Conservation (phyloP, 441 rosid genomes). For the Iberis amara region DNA sequence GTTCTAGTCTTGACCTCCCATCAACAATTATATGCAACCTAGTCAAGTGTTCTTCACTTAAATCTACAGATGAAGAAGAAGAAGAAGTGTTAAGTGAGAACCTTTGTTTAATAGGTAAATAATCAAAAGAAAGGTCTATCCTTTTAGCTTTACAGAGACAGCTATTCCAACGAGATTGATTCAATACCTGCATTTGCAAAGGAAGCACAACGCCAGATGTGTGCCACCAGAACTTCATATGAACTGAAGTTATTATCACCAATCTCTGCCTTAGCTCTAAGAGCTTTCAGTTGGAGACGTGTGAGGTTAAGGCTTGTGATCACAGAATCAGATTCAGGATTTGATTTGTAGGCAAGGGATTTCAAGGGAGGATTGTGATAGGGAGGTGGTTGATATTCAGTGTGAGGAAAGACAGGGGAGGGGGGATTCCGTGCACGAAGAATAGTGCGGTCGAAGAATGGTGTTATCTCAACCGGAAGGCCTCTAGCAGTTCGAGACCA, state of each 20-base stretch:
- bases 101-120: background rate
- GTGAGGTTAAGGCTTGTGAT: slow-evolving; percentile 28
- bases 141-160: background rate
- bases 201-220: slow-evolving; percentile 46
- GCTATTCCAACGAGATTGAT: background rate
- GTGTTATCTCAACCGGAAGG: slow-evolving; percentile 13
- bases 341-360: slow-evolving; percentile 19
- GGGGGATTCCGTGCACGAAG: slow-evolving; percentile 32
- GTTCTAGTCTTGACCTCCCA: slow-evolving; percentile 34
- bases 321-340: slow-evolving; percentile 25
- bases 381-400: slow-evolving; percentile 33
- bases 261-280: slow-evolving; percentile 26
- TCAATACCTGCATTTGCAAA: slow-evolving; percentile 32
- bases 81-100: background rate
- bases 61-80: slow-evolving; percentile 3
- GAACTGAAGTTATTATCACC: slow-evolving; percentile 24
- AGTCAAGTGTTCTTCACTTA: slow-evolving; percentile 30
- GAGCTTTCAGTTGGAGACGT: slow-evolving; percentile 28
- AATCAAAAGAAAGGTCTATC: background rate
- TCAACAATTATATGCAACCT: slow-evolving; percentile 28
- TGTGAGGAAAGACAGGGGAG: slow-evolving; percentile 28
- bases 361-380: slow-evolving; percentile 16
- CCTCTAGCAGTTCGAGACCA: slow-evolving; percentile 29
- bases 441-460: slow-evolving; percentile 31
- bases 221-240: slow-evolving; percentile 34